Base-by-base conservation (phyloP, 2,329 filamentous ascomycete genomes). In the Rachicladosporium sp. region DNA sequence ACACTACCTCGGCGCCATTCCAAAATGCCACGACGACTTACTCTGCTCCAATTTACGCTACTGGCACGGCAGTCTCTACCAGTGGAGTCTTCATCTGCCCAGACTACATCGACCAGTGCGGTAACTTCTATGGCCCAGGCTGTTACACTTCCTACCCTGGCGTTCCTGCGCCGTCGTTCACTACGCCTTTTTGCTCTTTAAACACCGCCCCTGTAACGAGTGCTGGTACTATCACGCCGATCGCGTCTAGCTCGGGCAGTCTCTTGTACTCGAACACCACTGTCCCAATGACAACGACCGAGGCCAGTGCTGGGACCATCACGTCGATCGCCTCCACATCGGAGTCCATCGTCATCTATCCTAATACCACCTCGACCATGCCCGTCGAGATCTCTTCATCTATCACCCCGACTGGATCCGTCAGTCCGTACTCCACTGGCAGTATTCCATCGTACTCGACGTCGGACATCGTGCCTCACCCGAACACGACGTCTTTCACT, bases 131-230 rank as follows among this genome's bases (percentile, higher is more conserved):
- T 27, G 34, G 15, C 10, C 34, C 34, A 12, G 34, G 19, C 10
- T 36, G 34, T 27, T 36, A 36, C 11, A 36, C 34, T 27, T 36
- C 34, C 10, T 36, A 27, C 34, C 34, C 34, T 27, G 34, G 34
- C 29, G 34, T 36, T 10, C 13, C 34, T 27, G 34, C 19, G n/a
- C 34, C 34, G 19, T 10, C 34, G 23, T 36, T 36, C 34, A 36
- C 15, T 10, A 27, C 19, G 7, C 34, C 34, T 27, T 36, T n/a
- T 19, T 36, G 34, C 34, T 36, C 34, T 27, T 15, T 36, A 19
- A 27, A 27, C 23, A 27, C 33, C 37, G 33, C 37, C 2, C 29
- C 32, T 29, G 30, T 33, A 11, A 38, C 37, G 12, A 27, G 31
- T 19, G 31, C 11, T 12, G 13, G 6, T 7, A 23, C 29, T 32